Evolutionary conservation across 1,284 basidiomycete genomes (phyloP), one percentile per base, ranked within the genome.

Genomic region (Inonotus hispidus): DNA sequence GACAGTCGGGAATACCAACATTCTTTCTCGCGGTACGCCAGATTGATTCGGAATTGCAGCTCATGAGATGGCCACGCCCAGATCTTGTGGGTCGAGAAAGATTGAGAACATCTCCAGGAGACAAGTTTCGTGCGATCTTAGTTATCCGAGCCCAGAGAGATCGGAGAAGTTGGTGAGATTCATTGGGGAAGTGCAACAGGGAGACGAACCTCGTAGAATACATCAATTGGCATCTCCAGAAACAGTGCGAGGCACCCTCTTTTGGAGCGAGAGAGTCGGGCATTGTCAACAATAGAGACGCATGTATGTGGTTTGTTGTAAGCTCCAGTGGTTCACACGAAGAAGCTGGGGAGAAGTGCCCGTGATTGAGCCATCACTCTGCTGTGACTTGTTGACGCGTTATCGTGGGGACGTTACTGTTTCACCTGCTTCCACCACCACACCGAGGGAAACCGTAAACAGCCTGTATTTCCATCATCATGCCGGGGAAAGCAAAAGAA

Each of bases 181-280:
- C n/a, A n/a, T n/a, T n/a, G n/a, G n/a, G n/a, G n/a, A n/a, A n/a
- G n/a, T n/a, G n/a, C n/a, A n/a, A n/a, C n/a, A n/a, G n/a, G n/a
- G n/a, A n/a, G n/a, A n/a, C n/a, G n/a, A n/a, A 70, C 69, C 63
- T 70, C 73, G 38, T 66, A 63, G 14, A 73, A 63, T 53, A 74
- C 65, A 56, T 73, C 71, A 37, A 71, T 53, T 38, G 70, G 70
- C 60, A 71, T 67, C 37, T 67, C 59, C 41, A 59, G 63, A 23
- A 68, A 29, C n/a, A 60, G 38, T 23, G 43, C 57, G 1, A 67
- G 63, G 7, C 21, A 11, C 25, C 49, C 21, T n/a, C n/a, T n/a
- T n/a, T n/a, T n/a, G n/a, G n/a, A n/a, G n/a, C 32, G 8, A 32
- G 32, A 32, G 32, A 32, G 4, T 4, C 32, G 19, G 41, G 14